Base-by-base conservation (phyloP, 345 rosid genomes). In the Rhodomyrtus tomentosa region DNA sequence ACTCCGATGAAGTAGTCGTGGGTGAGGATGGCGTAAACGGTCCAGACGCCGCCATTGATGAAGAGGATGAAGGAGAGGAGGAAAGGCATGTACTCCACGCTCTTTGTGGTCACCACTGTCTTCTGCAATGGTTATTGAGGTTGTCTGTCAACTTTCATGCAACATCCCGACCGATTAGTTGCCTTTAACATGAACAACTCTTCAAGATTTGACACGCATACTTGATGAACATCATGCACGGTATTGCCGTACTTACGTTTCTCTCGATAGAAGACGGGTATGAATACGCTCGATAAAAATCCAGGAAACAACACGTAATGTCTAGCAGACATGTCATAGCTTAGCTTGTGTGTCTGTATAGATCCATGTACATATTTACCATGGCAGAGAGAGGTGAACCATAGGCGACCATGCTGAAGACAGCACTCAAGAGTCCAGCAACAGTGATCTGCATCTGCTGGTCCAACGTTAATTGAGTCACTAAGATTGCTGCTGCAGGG, bases 321-420 rank as follows among this genome's bases (percentile, higher is more conserved):
- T 68, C 38, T 36, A 68, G 40, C 79, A 36, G 45, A 5, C 79
- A 68, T 9, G 45, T 18, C 79, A 68, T 68, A 68, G 45, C 45
- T 68, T 68, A 24, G 45, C 1, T 2, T 7, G 1, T 32, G 10
- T 32, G 7, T 7, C 32, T 29, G 2, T 1, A 14, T 7, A 22
- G 2, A 51, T 40, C 18, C n/a, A n/a, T 3, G 56, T 15, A 15
- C 27, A 22, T 81, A 24, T 24, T 89, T 90, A 95, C 96, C 96
- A 95, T 95, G 50, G 95, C 96, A 24, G 95, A 89, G 83, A 94
- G 95, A 83, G 98, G 98, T 50, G 98, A 94, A 52, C 89, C 93
- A 86, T 94, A 93, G 76, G 93, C 89, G 22, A 90, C 84, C 90
- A 93, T 90, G 50, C 94, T 94, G 56, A 95, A 91, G 76, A 88